Conservation (phyloP, 495 filamentous ascomycete genomes). For the Daldinia bambusicola region DNA sequence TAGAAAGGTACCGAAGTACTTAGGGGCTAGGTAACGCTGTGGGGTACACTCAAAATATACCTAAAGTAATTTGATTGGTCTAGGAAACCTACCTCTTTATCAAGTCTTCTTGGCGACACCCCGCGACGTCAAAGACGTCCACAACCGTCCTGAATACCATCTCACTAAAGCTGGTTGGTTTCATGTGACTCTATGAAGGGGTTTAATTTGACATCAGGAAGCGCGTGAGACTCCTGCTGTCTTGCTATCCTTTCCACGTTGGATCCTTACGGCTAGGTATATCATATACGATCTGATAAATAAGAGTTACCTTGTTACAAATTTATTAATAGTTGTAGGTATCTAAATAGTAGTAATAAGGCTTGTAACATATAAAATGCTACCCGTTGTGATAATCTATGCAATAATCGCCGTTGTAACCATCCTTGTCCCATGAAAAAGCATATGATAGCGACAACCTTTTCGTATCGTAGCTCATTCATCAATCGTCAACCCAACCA, state of each 20-base stretch:
- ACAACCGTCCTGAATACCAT: no score
- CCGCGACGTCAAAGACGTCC: no score
- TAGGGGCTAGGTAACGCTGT: background rate
- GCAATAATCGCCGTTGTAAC: slow-evolving; percentile 21
- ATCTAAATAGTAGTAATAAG: slow-evolving; percentile 4
- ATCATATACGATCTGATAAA: no score
- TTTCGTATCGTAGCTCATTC: slow-evolving; percentile 31
- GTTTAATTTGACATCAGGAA: no score
- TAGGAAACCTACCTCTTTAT: background rate
- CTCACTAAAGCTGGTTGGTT: no score
- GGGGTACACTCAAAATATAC: background rate
- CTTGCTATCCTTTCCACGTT: no score
- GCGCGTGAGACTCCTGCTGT: no score
- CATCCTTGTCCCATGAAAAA: slow-evolving; percentile 1
- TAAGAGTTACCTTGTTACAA: background rate
- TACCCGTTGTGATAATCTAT: slow-evolving; percentile 29
- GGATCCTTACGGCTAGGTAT: no score
- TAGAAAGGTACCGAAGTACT: background rate
- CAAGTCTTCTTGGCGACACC: no score
- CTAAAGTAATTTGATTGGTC: background rate
- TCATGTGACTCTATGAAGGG: no score
- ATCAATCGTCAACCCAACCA: slow-evolving; percentile 22
- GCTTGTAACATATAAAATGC: slow-evolving; percentile 20
- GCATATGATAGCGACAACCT: slow-evolving; percentile 16
- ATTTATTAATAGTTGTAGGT: slow-evolving; percentile 9